Conservation (phyloP, 2,329 filamentous ascomycete genomes). For the Nannizziopsis barbatae region DNA sequence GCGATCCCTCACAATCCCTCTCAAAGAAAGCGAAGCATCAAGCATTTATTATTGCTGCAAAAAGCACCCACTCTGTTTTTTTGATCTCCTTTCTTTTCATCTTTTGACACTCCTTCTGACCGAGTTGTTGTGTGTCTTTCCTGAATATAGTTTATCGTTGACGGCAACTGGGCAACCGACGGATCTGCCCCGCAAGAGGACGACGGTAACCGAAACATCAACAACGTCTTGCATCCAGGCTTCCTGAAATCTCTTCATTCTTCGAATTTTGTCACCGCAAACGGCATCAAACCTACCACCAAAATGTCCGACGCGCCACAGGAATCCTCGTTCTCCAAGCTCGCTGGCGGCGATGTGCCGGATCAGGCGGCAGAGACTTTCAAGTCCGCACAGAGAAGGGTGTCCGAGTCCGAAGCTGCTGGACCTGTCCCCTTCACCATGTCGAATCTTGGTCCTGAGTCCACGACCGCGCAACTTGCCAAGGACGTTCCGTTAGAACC, state of each 20-base stretch:
- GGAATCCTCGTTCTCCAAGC: slow-evolving; percentile 55
- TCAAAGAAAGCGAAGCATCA: too few species aligned
- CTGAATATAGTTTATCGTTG: slow-evolving; percentile 69
- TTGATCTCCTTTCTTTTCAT: slow-evolving; percentile 9
- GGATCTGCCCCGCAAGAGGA: slow-evolving; percentile 68
- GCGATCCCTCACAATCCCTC: too few species aligned
- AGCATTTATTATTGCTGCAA: background rate
- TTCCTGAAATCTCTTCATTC: slow-evolving; percentile 43
- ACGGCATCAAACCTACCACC: slow-evolving; percentile 7
- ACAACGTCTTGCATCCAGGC: slow-evolving; percentile 77
- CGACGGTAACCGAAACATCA: slow-evolving; percentile 73
- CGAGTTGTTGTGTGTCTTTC: background rate
- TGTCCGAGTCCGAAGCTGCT: slow-evolving; percentile 2
- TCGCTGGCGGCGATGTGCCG: slow-evolving; percentile 59
- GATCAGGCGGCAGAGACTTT: slow-evolving; percentile 24
- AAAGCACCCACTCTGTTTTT: slow-evolving; percentile 12
- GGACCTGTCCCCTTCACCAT: slow-evolving; percentile 38
- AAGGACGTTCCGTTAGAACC: slow-evolving; percentile 53
- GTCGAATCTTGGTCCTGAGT: slow-evolving; percentile 55
- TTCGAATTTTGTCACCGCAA: slow-evolving; percentile 5
- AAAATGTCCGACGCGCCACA: slow-evolving; percentile 54
- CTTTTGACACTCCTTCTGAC: background rate
- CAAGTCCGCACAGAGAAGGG: slow-evolving; percentile 11
- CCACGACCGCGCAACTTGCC: slow-evolving; percentile 60
- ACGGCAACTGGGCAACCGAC: slow-evolving; percentile 81